These are phyloP conservation scores for Perkinsus olseni DNA, from an alignment of 169 alveolate genomes.

Conservation along the genomic window DNA sequence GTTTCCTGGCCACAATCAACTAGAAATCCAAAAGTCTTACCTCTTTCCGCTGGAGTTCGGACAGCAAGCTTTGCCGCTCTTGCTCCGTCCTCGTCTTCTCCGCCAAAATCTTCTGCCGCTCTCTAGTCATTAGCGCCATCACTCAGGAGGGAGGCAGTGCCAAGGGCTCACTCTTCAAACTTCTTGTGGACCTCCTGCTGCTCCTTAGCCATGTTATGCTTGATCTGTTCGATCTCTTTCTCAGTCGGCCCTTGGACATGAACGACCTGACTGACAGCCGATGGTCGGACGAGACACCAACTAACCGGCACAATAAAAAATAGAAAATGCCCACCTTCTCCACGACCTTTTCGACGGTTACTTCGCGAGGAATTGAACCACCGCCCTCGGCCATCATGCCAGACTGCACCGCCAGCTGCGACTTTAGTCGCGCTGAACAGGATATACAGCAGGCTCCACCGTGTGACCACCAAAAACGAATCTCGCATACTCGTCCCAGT, in stretches of 20 bases:
- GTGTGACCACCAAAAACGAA: too few relatives aligned
- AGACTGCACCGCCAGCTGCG: neutral
- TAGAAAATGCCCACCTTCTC: neutral
- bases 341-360: constrained; percentile 7
- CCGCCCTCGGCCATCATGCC: constrained; percentile 2
- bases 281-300: too few relatives aligned
- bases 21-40: constrained; percentile 46
- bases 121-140: neutral
- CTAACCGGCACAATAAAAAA: neutral
- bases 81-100: constrained; percentile 43
- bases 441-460: neutral
- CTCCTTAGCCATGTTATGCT: constrained; percentile 1
- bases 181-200: neutral
- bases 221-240: constrained; percentile 8
- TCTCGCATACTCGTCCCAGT: too few relatives aligned
- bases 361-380: neutral
- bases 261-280: too few relatives aligned
- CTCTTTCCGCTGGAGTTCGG: constrained; percentile 51
- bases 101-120: constrained; percentile 22
- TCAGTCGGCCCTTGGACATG: constrained; percentile 12
- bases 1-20: too few relatives aligned
- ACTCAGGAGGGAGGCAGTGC: neutral
- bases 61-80: constrained; percentile 49
- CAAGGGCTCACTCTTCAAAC: neutral
- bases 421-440: neutral